Base-by-base conservation (phyloP, 768 basidiomycete species). In the Pleurotus eryngii region DNA sequence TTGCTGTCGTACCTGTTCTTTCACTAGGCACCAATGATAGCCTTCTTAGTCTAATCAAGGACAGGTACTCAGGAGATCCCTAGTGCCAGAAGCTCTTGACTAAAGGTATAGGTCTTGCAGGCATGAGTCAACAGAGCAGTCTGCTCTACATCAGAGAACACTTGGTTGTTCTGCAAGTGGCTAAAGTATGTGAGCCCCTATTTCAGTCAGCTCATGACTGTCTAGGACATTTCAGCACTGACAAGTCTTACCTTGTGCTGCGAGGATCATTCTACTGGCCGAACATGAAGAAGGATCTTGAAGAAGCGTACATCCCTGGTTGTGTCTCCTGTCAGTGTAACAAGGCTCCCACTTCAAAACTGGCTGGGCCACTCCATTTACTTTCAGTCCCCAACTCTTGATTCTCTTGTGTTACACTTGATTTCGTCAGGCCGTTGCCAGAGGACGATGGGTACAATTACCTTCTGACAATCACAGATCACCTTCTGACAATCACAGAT, bases 281-380 rank as follows among this genome's bases (percentile, higher is more conserved):
- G 22, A 24, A 24, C 4, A 24, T 24, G 22, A 24, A 24, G 22
- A 24, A 24, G 22, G 22, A 24, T 24, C 22, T 24, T 5, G 22
- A 24, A 4, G 22, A 24, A 4, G 22, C 22, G 3, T 24, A 24
- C 22, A 24, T 24, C 22, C 22, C 22, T 3, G 22, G 22, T 3
- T 24, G 22, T 24, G 22, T 24, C 22, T 24, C 22, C 3, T 24
- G 22, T 24, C 22, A 24, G 22, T 3, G 2, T 24, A 68, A 74
- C 61, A 75, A 76, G 55, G 53, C 57, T 0, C 49, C 40, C 0
- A 69, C 67, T 0, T 53, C 63, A 1, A 57, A 59, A 15, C 60
- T 61, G 6, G 14, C 63, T 1, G 65, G 67, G 4, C 20, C 20
- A 20, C 20, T 20, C 20, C 20, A 20, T 20, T 20, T 2, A 2